Evolutionary conservation across 352 stramenopile genomes (phyloP), one percentile per base, ranked within the genome.

Genomic region (Phytophthora podocarpi): DNA sequence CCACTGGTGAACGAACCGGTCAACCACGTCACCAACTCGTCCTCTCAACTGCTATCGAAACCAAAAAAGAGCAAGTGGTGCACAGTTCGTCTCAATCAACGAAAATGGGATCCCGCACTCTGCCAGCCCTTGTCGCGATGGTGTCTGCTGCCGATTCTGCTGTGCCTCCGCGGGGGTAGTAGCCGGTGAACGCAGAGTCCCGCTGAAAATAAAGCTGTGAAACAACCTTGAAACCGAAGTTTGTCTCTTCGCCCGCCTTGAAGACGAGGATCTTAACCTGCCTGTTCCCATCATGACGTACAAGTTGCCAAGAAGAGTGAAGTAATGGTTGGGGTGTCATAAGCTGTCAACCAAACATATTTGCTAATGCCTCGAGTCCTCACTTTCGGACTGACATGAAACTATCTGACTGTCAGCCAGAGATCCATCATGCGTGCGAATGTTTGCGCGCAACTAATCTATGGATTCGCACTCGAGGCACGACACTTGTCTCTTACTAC

Each of bases 21-120:
- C 64, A 64, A 67, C 24, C 54, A 35, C 35, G 31, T 45, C 45
- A 57, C 53, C 18, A 21, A 18, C 32, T 61, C 43, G 47, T 67
- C 28, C 54, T 70, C 42, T 53, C 35, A 70, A 70, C 65, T 70
- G 64, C 52, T 24, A 8, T 21, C 64, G 27, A 61, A 65, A 69
- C 48, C 57, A 62, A 72, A 64, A 69, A 68, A 59, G 59, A 69
- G 48, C 65, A 59, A 59, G 59, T 49, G 59, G 35, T 32, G 43
- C 50, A 62, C 63, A 35, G 56, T 67, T 62, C 30, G 42, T 34
- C 39, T 55, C 28, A 60, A 64, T 64, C 48, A 62, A 65, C 41
- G 34, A 64, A 69, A 68, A 65, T 73, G 64, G 47, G 64, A 73
- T 57, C 45, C 42, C 32, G 32, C 34, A 24, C 8, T 16, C n/a